phyloP scores from a whole-genome alignment of 1,284 basidiomycete genomes.

The Boletus hoseneyae region DNA sequence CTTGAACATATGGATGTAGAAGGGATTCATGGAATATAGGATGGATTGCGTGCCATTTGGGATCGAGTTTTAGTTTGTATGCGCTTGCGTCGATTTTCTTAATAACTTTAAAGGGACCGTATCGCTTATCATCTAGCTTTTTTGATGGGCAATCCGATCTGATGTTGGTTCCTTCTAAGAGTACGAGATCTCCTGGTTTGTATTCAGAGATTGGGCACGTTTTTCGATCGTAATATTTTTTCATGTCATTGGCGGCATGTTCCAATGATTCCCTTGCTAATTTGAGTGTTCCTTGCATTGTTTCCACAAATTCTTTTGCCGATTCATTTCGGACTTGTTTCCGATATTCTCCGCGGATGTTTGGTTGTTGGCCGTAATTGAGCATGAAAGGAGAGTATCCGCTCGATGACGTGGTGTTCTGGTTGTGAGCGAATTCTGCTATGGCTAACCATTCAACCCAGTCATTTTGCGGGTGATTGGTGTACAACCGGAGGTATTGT shows the following conservation, averaged over 20 bases:
- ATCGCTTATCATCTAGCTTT: not conserved
- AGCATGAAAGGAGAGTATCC: too few relatives aligned
- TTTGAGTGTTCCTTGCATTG: not conserved
- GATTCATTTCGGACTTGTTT: not conserved
- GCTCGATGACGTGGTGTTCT: not conserved
- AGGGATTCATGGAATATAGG: not conserved
- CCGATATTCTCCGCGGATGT: too few relatives aligned
- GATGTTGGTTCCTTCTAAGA: not conserved
- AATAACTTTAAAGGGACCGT: not conserved
- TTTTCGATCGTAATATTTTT: not conserved
- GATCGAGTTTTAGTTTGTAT: not conserved
- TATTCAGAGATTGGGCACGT: not conserved
- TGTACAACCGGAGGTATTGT: not conserved
- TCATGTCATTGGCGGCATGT: not conserved
- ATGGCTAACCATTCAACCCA: not conserved
- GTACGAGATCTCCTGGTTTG: not conserved
- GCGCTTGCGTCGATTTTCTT: not conserved
- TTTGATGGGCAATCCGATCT: not conserved
- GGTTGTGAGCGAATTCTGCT: not conserved
- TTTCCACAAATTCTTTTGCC: not conserved
- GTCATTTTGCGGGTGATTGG: constrained; percentile 16
- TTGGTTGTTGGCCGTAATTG: not conserved
- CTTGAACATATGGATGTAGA: not conserved
- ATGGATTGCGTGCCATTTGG: not conserved
- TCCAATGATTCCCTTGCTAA: not conserved